Base-by-base conservation (phyloP, 768 basidiomycete genomes). In the Suillus subalutaceus region DNA sequence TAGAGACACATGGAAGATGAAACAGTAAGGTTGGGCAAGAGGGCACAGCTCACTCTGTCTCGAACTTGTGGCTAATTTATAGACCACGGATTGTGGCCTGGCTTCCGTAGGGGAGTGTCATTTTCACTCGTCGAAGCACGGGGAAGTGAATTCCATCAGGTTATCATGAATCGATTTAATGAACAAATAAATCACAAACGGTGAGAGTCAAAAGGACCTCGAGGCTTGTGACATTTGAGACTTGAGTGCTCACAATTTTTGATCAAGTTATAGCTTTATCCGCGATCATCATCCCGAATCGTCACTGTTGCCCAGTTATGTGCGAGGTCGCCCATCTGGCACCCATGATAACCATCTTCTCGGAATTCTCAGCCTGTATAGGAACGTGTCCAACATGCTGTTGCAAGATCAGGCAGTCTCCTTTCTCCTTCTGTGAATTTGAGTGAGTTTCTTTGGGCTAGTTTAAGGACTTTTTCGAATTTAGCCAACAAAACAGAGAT, bases 341-440 rank as follows among this genome's bases (percentile, higher is more conserved):
- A 43, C 10, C 13, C 12, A 43, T 13, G 55, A 56, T 56, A 56
- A 37, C 58, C 58, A 59, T 40, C 38, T 23, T 40, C 23, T 41
- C 23, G 58, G 41, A 41, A 41, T 26, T 41, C 40, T 60, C 23
- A 41, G 58, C 58, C 26, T 60, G 59, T 6, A 30, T 60, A 20
- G 59, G 59, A 43, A 60, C 59, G 59, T 60, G 40, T 32, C 59
- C 12, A 41, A 40, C 59, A 60, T 60, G 59, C 41, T 60, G 59
- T 60, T 60, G 41, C 18, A 20, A 60, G 59, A 60, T 30, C 59
- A 43, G 23, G 59, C 59, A 32, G 41, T 32, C 26, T 43, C 59
- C 12, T 60, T 60, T 4, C 59, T 41, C 59, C 59, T 60, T 60
- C 59, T 43, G 59, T 60, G 40, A 43, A 60, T 10, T 13, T 43